Evolutionary conservation across 2,329 filamentous ascomycete species (phyloP).

Genomic region (Pochonia chlamydosporia): DNA sequence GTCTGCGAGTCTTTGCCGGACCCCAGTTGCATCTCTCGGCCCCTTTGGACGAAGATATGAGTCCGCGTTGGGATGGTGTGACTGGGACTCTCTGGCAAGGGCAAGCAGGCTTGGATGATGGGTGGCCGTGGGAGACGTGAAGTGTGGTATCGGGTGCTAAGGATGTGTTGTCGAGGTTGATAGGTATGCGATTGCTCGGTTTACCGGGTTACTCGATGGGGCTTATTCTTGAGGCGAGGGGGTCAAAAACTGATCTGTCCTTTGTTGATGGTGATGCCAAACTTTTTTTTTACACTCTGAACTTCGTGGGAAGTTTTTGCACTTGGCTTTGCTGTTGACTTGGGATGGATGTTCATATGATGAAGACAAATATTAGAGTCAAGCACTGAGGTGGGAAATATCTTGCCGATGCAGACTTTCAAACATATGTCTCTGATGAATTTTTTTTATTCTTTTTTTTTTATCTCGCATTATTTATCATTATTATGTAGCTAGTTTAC

Average conservation of each 20-base stretch:
- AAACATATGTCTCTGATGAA: constrained; percentile 25
- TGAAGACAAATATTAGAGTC: constrained; percentile 93
- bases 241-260: constrained; percentile 30
- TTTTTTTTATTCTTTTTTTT: background rate
- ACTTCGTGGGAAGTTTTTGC: constrained; percentile 37
- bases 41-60: constrained; percentile 82
- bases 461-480: background rate
- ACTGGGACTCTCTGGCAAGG: constrained; percentile 8
- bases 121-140: constrained; percentile 44
- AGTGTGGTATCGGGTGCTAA: constrained; percentile 41
- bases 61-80: constrained; percentile 46
- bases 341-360: constrained; percentile 66
- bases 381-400: constrained; percentile 73
- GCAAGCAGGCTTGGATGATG: constrained; percentile 29
- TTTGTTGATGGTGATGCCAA: constrained; percentile 13
- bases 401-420: constrained; percentile 24
- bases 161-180: constrained; percentile 84
- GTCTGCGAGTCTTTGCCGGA: constrained; percentile 7
- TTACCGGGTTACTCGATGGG: constrained; percentile 94
- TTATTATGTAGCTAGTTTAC: background rate
- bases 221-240: constrained; percentile 99
- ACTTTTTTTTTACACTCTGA: constrained; percentile 27
- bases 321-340: constrained; percentile 12
- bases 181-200: constrained; percentile 95
- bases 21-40: constrained; percentile 36